Conservation (phyloP, 306 rosid species). For the Begonia masoniana region DNA sequence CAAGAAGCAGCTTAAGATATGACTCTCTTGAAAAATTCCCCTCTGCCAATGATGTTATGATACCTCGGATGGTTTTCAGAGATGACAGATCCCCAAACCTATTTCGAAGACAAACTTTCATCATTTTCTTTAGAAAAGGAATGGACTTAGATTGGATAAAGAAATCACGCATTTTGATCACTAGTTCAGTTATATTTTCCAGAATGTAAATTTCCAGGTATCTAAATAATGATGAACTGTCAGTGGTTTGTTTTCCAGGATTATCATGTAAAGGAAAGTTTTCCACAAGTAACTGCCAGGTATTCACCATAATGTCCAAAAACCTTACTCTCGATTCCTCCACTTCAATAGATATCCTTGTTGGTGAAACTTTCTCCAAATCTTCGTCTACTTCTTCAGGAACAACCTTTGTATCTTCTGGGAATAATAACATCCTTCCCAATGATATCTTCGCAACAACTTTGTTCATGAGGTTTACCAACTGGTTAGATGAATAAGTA, state of each 20-base stretch:
- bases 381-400: conserved; percentile 20
- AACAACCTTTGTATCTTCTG: conserved; percentile 10
- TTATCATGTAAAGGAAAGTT: conserved; percentile 33
- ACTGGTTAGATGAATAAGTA: conserved; percentile 30
- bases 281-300: conserved; percentile 55
- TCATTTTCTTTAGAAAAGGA: conserved; percentile 56
- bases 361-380: conserved; percentile 20
- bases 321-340: conserved; percentile 34
- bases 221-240: conserved; percentile 31
- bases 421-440: conserved; percentile 49
- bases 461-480: conserved; percentile 43
- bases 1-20: conserved; percentile 61
- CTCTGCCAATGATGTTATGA: conserved; percentile 35
- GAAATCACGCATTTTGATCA: conserved; percentile 28
- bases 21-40: conserved; percentile 40
- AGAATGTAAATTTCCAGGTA: conserved; percentile 50
- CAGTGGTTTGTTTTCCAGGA: conserved; percentile 21
- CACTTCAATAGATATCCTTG: conserved; percentile 17
- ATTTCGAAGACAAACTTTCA: conserved; percentile 52
- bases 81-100: conserved; percentile 64
- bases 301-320: conserved; percentile 41
- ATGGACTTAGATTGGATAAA: conserved; percentile 41
- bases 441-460: conserved; percentile 53
- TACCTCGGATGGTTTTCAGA: conserved; percentile 37
- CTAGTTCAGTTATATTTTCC: conserved; percentile 41